Evolutionary conservation across 78 protist genomes (phyloP), one percentile per base, ranked within the genome.

Genomic region (Dictyostelium brefeldianum): DNA sequence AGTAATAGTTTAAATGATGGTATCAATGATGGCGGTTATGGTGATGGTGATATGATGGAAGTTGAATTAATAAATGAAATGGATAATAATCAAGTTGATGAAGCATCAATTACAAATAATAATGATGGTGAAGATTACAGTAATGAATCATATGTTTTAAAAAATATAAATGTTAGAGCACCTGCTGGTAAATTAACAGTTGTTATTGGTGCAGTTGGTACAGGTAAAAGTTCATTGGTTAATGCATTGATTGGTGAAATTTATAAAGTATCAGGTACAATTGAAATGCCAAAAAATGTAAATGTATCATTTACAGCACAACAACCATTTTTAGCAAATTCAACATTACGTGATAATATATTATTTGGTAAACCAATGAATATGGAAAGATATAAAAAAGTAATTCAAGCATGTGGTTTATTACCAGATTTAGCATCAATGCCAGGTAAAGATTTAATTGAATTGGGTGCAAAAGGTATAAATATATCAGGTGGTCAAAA

Each of bases 381-480:
- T 29, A 73, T 9, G n/a, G 90, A 36, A 10, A 4, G 90, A 25
- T 98, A 97, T 73, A 7, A 18, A 2, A n/a, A n/a, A 4, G 98
- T 95, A 5, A 0, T 98, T 10, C 47, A 83, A 4, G 98, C 96
- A 12, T 98, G 98, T 20, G 59, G 89, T n/a, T 95, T 97, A 36
- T 20, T 7, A 17, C 7, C 80, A 17, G 99, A 98, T 78, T 12
- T 98, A 46, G 18, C 6, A n/a, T 7, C 27, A 8, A 53, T 97
- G 36, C 87, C 96, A 4, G 85, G 70, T 3, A 98, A 97, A 27
- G 99, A 98, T 83, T 31, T 48, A 83, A 94, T 98, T n/a, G 98
- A 97, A 89, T 98, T 99, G 59, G 99, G 99, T 43, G 99, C 98
- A 94, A 84, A 81, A 46, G 99, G 99, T 31, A 43, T 99, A 73